Percentiles rank a stretch among this genome's conserved stretches.
phyloP scores from a whole-genome alignment of 148 eudicot species.

The Camellia japonica region DNA sequence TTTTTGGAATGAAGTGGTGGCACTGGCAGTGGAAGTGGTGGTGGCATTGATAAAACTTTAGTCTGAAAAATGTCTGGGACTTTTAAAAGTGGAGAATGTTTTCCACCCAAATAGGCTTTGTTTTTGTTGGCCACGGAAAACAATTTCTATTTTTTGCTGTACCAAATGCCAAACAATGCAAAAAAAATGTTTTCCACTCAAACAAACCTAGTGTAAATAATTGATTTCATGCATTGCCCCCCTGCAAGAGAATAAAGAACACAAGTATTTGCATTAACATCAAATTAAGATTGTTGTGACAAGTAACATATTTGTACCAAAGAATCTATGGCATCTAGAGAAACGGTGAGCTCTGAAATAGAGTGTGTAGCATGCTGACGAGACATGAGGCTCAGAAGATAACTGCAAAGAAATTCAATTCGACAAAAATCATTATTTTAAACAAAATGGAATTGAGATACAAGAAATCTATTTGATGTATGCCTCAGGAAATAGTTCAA shows the following conservation, averaged over 20 bases:
- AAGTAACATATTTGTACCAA: constrained; percentile 43
- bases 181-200: too few species aligned
- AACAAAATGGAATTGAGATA: background rate
- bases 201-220: too few species aligned
- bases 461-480: background rate
- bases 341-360: constrained; percentile 51
- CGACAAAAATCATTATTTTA: constrained; percentile 12
- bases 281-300: constrained; percentile 1
- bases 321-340: constrained; percentile 58
- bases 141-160: too few species aligned
- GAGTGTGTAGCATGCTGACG: constrained; percentile 60
- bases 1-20: background rate
- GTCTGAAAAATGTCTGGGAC: too few species aligned
- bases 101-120: too few species aligned
- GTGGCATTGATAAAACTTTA: too few species aligned
- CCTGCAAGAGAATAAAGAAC: background rate
- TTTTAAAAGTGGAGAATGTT: background rate
- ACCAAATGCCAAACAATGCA: too few species aligned
- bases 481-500: constrained; percentile 1
- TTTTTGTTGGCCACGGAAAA: too few species aligned
- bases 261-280: background rate
- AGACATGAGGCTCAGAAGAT: constrained; percentile 57
- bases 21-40: too few species aligned
- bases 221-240: background rate
- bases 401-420: constrained; percentile 43